Evolutionary conservation across 2,329 filamentous ascomycete species (phyloP), one percentile per base, ranked within the genome.

Genomic region (Colletotrichum echinochloae): DNA sequence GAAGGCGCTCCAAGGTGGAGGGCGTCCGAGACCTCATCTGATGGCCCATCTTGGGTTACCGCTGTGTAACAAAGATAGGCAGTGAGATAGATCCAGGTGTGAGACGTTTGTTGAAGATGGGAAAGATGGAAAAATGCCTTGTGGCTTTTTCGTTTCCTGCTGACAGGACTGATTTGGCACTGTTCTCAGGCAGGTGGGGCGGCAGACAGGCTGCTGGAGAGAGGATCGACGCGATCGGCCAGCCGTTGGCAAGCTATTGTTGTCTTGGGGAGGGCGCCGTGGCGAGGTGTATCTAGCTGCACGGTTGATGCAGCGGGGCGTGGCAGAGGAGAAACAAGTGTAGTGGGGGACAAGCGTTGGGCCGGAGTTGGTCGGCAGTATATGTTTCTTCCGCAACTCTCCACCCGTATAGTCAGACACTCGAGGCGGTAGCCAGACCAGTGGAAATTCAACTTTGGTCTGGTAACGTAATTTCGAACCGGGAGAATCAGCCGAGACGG

Each of bases 201-300:
- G 54, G 54, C 65, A 65, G 69, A 59, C 65, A 65, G 69, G 14
- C 28, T 60, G 60, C 48, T 64, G 69, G 69, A 49, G 64, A 23
- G 49, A 70, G 23, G 66, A 71, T 71, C 69, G 65, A 71, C 65
- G 66, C 51, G 55, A 71, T 70, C 69, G 65, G 64, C 65, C 65
- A 55, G 51, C 69, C 69, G 66, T 64, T 70, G 56, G 67, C 55
- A 65, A 60, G 41, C 48, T 56, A 52, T 70, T 44, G 48, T 60
- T 64, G 65, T 46, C 28, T 33, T 49, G 65, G 64, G 64, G 28
- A 26, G 46, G 65, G 64, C 60, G 59, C 46, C 16, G 64, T 59
- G 51, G 41, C 20, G 51, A 57, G 35, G 37, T 62, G 59, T 63
- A 33, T 8, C 30, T 33, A 48, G 64, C 68, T 49, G 37, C 41